Conservation (phyloP, 352 stramenopile species). For the Phytophthora tentaculata region DNA sequence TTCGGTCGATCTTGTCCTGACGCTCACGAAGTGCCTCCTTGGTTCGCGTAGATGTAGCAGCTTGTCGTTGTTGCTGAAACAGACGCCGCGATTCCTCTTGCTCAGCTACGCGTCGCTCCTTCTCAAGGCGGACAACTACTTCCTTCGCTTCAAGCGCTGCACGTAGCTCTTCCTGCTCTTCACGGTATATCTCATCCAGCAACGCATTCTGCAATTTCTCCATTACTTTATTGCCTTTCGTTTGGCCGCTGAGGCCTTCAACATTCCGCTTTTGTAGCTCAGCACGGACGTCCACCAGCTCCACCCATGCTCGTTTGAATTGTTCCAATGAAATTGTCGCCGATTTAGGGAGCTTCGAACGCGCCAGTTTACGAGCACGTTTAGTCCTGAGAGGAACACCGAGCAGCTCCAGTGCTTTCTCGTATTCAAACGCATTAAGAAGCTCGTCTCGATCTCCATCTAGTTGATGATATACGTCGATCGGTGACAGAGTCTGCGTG, state of each 20-base stretch:
- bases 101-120: conserved; percentile 44
- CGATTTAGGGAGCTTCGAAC: conserved; percentile 43
- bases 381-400: conserved; percentile 32
- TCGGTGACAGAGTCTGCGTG: conserved; percentile 43
- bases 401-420: conserved; percentile 64
- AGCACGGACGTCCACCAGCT: conserved; percentile 50
- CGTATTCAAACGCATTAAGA: conserved; percentile 75
- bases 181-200: conserved; percentile 43
- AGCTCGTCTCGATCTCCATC: conserved; percentile 61
- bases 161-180: conserved; percentile 58
- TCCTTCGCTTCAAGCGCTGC: conserved; percentile 59
- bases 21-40: conserved; percentile 67
- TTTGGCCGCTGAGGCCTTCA: conserved; percentile 10
- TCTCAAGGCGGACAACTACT: conserved; percentile 59
- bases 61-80: conserved; percentile 57
- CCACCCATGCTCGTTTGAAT: conserved; percentile 64
- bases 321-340: conserved; percentile 49
- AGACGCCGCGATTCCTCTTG: conserved; percentile 53
- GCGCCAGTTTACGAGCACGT: conserved; percentile 24
- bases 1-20: conserved; percentile 65
- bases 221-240: conserved; percentile 24
- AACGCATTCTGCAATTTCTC: conserved; percentile 41
- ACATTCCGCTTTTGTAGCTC: conserved; percentile 52
- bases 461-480: conserved; percentile 68
- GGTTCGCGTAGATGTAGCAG: conserved; percentile 58